These are phyloP conservation scores for Rhodotorula toruloides DNA, from an alignment of 768 basidiomycete species.

Conservation along the genomic window DNA sequence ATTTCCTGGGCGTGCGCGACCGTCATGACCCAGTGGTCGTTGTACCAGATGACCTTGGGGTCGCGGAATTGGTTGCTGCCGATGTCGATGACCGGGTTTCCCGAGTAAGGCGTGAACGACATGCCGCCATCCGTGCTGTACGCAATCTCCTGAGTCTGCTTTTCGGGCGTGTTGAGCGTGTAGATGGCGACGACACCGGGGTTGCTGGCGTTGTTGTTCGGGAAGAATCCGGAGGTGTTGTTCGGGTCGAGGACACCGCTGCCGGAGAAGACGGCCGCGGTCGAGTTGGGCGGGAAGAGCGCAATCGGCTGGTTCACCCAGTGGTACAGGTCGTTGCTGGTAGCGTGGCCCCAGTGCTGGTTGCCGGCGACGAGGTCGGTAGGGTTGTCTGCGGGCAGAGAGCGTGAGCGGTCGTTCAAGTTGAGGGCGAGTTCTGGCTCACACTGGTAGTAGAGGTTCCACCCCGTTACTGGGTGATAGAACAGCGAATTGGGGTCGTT, in stretches of 20 bases:
- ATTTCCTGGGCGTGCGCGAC: conserved; percentile 40
- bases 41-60: conserved; percentile 44
- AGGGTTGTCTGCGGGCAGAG: conserved; percentile 26
- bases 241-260: conserved; percentile 41
- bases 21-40: conserved; percentile 43
- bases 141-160: conserved; percentile 42
- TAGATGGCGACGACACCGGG: conserved; percentile 43
- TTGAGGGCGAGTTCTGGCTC: not conserved
- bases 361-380: conserved; percentile 42
- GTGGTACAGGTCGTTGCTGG: conserved; percentile 42
- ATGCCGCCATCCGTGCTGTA: conserved; percentile 43
- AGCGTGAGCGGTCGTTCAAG: not conserved
- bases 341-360: conserved; percentile 46
- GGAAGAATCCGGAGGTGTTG: conserved; percentile 45
- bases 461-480: conserved; percentile 35
- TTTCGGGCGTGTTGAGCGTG: conserved; percentile 41
- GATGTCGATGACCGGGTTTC: conserved; percentile 43
- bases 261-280: conserved; percentile 41
- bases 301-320: conserved; percentile 45
- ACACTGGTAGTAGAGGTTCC: conserved; percentile 46
- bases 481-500: not conserved
- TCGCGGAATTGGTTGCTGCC: conserved; percentile 42
- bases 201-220: conserved; percentile 23
- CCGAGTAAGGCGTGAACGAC: conserved; percentile 40
- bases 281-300: conserved; percentile 39